Base-by-base conservation (phyloP, 2,329 filamentous ascomycete genomes). In the Uncinocarpus reesii region DNA sequence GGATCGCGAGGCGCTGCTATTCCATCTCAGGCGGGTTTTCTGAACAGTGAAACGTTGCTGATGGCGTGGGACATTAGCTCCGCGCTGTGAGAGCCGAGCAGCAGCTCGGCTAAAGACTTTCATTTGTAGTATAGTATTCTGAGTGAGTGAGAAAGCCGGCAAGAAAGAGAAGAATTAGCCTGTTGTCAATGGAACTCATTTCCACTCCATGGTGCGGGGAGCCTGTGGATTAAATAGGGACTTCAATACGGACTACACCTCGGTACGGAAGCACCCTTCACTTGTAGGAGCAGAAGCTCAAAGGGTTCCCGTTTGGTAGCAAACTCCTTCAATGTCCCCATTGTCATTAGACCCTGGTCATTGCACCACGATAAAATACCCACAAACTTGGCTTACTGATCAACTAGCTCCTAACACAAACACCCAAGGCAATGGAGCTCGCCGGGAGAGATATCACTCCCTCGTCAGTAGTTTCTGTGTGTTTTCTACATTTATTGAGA, bases 41-140 rank as follows among this genome's bases (percentile, higher is more conserved):
- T 32, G 32, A 23, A 23, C 10, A 20, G 23, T 8, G 13, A 34
- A 44, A 8, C 37, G 10, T 23, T 37, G 49, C 8, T 34, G 42
- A n/a, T 40, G 38, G 28, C 43, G 28, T 13, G 29, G 24, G n/a
- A 15, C 13, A 35, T 43, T 26, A n/a, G 40, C 32, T 24, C 44
- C 53, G 31, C 53, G 53, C 28, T 24, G 40, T n/a, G 38, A 16
- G 31, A 51, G 18, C 20, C 36, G 41, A 32, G 35, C 43, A 18
- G 28, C 38, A 32, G 50, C 31, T 43, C 49, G 49, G 37, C 21
- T 42, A 29, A 53, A 45, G 11, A 42, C 49, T 42, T 42, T 23
- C 43, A 67, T 68, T 34, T 32, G 21, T 15, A 3, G 37, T 32
- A 16, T 13, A 23, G 8, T 28, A 21, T 21, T 29, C 35, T 42